Base-by-base conservation (phyloP, 768 basidiomycete species). In the Suillus clintonianus region DNA sequence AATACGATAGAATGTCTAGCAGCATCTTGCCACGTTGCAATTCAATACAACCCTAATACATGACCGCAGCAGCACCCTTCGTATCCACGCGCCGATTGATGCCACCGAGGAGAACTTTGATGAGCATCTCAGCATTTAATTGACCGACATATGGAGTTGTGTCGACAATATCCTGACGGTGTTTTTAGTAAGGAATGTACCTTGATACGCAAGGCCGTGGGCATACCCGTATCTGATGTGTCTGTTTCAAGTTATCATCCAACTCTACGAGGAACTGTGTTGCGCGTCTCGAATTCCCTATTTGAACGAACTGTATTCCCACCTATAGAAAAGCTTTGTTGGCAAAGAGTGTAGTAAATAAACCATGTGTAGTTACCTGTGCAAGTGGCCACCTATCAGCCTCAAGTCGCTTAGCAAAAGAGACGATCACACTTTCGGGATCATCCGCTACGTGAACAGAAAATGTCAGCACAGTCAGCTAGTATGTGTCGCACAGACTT, bases 291-390 rank as follows among this genome's bases (percentile, higher is more conserved):
- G 71, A 67, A 70, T 83, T 72, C 5, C 90, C 90, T 41, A 92
- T 85, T 72, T 92, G 91, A 1, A 92, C 83, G 58, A 92, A 89
- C 66, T 90, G 89, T 32, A 90, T 83, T 0, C 89, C 87, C 19
- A 90, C 78, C 83, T 90, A 70, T 30, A 64, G 51, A 36, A 71
- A 42, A 27, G 32, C 15, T 3, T 4, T 3, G 17, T 74, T 27
- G 65, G 63, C 48, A 13, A 9, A 15, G 24, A n/a, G 6, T 13
- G 22, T 15, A 39, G 3, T 9, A n/a, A 54, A 19, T 2, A 15
- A 36, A 15, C 2, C 22, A 39, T n/a, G 22, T n/a, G 4, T 4
- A 8, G 4, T 68, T 45, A 88, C 83, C 78, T 89, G 88, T 10
- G 78, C 74, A 11, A 86, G 74, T 0, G 87, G 86, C 67, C 80